phyloP scores from a whole-genome alignment of 2,329 filamentous ascomycete species.

The Xenoacremonium recifei region DNA sequence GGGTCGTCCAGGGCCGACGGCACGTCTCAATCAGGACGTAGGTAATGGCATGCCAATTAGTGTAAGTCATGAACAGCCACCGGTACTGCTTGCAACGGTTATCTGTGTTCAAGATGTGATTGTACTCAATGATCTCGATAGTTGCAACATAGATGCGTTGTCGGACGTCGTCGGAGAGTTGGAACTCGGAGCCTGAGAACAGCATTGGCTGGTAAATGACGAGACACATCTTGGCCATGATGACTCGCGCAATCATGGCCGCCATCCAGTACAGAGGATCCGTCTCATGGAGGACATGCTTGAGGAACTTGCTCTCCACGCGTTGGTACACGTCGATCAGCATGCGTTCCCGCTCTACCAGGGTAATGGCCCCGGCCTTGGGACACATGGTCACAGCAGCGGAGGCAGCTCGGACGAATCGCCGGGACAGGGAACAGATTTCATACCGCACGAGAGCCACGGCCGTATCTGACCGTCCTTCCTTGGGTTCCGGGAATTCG shows the following conservation, averaged over 20 bases:
- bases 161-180: constrained; percentile 59
- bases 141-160: constrained; percentile 70
- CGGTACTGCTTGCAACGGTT: constrained; percentile 42
- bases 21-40: constrained; percentile 47
- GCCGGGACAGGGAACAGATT: constrained; percentile 41
- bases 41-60: constrained; percentile 51
- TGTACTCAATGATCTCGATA: constrained; percentile 72
- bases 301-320: constrained; percentile 55
- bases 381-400: constrained; percentile 31
- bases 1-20: constrained; percentile 47
- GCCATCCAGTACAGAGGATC: constrained; percentile 65
- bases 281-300: constrained; percentile 46
- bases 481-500: constrained; percentile 45
- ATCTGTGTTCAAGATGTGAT: constrained; percentile 63
- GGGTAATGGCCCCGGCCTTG: constrained; percentile 24
- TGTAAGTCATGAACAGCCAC: constrained; percentile 51
- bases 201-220: constrained; percentile 74
- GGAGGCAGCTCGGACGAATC: constrained; percentile 33
- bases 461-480: constrained; percentile 53
- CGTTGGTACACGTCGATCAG: constrained; percentile 52
- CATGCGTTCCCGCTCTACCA: constrained; percentile 40
- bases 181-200: constrained; percentile 54
- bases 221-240: constrained; percentile 77
- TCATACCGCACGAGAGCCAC: constrained; percentile 50
- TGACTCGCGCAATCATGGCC: constrained; percentile 65